Evolutionary conservation across 768 basidiomycete species (phyloP).

Genomic region (Tulasnella sp.): DNA sequence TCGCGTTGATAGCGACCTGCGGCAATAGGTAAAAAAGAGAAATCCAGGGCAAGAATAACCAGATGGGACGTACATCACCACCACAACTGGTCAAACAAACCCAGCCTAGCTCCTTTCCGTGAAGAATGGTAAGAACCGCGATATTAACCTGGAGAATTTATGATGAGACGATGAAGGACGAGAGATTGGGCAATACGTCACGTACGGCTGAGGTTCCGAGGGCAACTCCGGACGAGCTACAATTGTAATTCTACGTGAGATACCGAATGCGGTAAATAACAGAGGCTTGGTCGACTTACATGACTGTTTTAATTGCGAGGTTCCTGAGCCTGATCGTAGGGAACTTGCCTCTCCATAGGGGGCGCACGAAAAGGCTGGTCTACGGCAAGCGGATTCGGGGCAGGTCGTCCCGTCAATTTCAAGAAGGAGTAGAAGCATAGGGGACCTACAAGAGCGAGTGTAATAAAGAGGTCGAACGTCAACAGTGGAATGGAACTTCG

Average conservation of each 20-base stretch:
- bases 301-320: constrained; percentile 45
- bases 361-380: constrained; percentile 47
- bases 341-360: constrained; percentile 38
- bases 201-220: constrained; percentile 49
- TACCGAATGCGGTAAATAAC: not conserved
- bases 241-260: not conserved
- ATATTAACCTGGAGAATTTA: constrained; percentile 41
- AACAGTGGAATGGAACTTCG: constrained; percentile 45
- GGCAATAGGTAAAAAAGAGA: not conserved
- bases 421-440: not conserved
- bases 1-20: constrained; percentile 50
- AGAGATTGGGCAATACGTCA: not conserved
- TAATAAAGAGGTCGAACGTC: constrained; percentile 49
- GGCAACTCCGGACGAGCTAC: constrained; percentile 48
- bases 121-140: constrained; percentile 44
- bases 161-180: not conserved
- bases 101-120: constrained; percentile 50
- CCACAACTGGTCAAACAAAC: constrained; percentile 47
- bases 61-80: constrained; percentile 37
- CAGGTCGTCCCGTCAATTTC: not conserved
- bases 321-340: not conserved
- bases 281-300: constrained; percentile 37
- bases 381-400: constrained; percentile 41
- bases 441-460: constrained; percentile 28
- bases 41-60: not conserved